Evolutionary conservation across 495 filamentous ascomycete genomes (phyloP), one percentile per base, ranked within the genome.

Genomic region (Hypoxylon intermedium): DNA sequence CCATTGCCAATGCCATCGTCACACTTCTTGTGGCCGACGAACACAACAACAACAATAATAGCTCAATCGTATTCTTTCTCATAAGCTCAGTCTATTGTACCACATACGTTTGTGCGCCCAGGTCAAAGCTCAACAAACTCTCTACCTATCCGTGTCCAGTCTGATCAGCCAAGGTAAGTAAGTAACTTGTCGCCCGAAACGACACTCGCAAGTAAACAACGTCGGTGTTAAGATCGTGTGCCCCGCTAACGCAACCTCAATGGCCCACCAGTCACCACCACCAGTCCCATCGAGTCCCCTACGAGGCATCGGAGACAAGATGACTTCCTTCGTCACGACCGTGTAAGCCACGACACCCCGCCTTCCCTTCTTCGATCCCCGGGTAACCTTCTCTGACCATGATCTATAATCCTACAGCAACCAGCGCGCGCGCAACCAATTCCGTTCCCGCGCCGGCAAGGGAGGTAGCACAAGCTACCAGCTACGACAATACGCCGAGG

Each of bases 401-500:
- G n/a, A 36, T 24, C 60, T 49, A 9, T 47, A 16, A n/a, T 48
- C 49, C 38, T 7, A 7, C 55, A 97, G 92, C 56, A 96, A 97
- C 79, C 90, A 93, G 67, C 87, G 91, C 58, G 93, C 91, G 46
- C 84, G 87, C 73, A 90, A 88, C 51, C 89, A 93, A 64, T 98
- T 98, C 83, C 92, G 92, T 71, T 92, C 95, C 40, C 90, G 93
- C 65, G 86, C 87, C 50, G 89, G 89, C 68, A 95, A 93, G 67
- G 93, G 95, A 31, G 82, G 82, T 36, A 95, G 89, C 37, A 96
- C 85, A 50, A 94, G 90, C 74, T 97, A 97, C 81, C 95, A 98
- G 75, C 81, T 98, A 50, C 87, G 92, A 70, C 94, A 98, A 67
- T 98, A 97, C 82, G 94, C 94, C 11, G 94, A 98, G 74, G 95